Evolutionary conservation across 345 rosid genomes (phyloP).

Genomic region (Viola odorata): DNA sequence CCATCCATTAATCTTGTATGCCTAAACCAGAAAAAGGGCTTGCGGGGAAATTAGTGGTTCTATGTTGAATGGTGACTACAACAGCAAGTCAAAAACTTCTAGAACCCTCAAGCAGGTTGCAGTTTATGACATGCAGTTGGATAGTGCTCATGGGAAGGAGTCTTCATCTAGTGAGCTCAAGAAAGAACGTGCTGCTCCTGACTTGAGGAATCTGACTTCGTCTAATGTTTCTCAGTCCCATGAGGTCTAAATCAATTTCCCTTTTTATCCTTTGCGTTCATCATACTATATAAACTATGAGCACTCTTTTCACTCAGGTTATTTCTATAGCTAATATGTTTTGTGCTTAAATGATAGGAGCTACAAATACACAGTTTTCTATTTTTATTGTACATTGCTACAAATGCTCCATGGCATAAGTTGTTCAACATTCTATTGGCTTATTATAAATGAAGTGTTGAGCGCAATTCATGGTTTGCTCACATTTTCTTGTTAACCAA

Average conservation of each 20-base stretch:
- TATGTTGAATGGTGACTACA: slow-evolving; percentile 43
- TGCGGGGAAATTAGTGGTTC: slow-evolving; percentile 28
- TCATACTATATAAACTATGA: too few relatives aligned
- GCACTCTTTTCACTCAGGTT: too few relatives aligned
- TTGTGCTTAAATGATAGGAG: too few relatives aligned
- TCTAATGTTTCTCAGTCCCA: slow-evolving; percentile 19
- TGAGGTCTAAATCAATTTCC: slow-evolving; percentile 26
- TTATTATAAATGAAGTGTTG: neutral
- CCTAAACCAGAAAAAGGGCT: slow-evolving; percentile 55
- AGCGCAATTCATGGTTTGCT: neutral
- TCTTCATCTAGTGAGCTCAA: slow-evolving; percentile 18
- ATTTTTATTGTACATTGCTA: too few relatives aligned
- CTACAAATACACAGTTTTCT: too few relatives aligned
- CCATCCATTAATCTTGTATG: slow-evolving; percentile 13
- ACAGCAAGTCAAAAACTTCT: slow-evolving; percentile 29
- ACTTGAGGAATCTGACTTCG: slow-evolving; percentile 21
- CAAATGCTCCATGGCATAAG: too few relatives aligned
- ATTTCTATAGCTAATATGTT: too few relatives aligned
- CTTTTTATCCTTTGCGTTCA: too few relatives aligned
- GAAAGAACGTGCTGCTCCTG: slow-evolving; percentile 29
- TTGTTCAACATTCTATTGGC: too few relatives aligned
- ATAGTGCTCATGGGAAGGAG: slow-evolving; percentile 25
- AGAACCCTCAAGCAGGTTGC: slow-evolving; percentile 24
- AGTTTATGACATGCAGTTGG: slow-evolving; percentile 25
- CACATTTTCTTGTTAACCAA: neutral